Base-by-base conservation (phyloP, 2,329 filamentous ascomycete genomes). In the Cladosporium sp. region DNA sequence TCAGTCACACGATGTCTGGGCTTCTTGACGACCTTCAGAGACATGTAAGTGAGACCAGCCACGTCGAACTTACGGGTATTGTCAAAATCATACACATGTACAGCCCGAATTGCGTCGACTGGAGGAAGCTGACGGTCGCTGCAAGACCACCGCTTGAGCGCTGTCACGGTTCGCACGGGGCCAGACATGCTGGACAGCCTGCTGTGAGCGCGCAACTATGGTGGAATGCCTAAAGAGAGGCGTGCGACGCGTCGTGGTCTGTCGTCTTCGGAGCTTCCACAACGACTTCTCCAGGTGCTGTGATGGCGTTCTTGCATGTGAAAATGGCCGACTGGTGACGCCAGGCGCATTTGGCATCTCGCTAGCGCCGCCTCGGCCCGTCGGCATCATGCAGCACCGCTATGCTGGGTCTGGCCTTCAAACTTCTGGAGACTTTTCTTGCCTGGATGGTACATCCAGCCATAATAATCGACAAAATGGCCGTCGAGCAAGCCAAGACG, bases 51-150 rank as follows among this genome's bases (percentile, higher is more conserved):
- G 13, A 19, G 37, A 53, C 2, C 8, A 24, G 34, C 12, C 19
- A 12, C 39, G 40, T 24, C 34, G 25, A 54, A 61, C 87, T 71
- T 78, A 93, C 90, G 77, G 36, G 93, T 97, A 70, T 99, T 97
- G 75, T 99, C 94, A 73, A 97, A 99, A 73, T 99, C 94, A 77
- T 97, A 97, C 65, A 99, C 83, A 70, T 97, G 93, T 53, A 99
- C 85, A 8, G 85, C 77, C 71, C 84, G 90, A 74, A 97, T 87
- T 56, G 84, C 79, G 40, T 88, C 79, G 10, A 85, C 80, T 32
- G 83, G 82, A 66, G 91, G 90, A 34, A 94, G 78, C 60, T 87
- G 82, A 69, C 84, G 87, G 68, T 86, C 85, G 60, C 87, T 77
- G 65, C 91, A 85, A 39, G 90, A 96, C 92, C 92, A 97, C 64